Conservation (phyloP, 805 yeast genomes). For the Spathaspora passalidarum region DNA sequence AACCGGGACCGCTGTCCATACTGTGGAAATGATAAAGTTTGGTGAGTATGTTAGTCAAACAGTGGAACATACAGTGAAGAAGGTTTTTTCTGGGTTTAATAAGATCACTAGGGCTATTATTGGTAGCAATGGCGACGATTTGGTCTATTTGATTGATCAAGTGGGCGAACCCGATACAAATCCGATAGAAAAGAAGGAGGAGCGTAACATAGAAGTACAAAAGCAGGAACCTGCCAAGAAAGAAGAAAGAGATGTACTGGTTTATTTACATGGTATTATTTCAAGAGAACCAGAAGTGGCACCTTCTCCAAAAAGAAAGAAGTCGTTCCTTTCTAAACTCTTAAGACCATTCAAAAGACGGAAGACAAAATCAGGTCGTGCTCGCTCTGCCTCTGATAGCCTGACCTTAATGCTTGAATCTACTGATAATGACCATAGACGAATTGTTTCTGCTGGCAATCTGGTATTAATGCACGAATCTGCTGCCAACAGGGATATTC, state of each 20-base stretch:
- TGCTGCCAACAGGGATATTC: too few relatives aligned
- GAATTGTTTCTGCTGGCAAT: too few relatives aligned
- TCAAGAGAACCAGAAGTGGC: background rate
- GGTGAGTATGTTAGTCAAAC: constrained; percentile 19
- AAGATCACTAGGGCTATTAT: constrained; percentile 19
- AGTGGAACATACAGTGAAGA: constrained; percentile 17
- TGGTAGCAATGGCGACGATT: constrained; percentile 14
- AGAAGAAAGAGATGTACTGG: background rate
- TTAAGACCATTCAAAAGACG: background rate
- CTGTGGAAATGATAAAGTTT: constrained; percentile 10
- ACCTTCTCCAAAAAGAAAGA: constrained; percentile 1
- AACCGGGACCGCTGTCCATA: background rate
- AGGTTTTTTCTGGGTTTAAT: constrained; percentile 21
- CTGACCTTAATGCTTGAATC: too few relatives aligned
- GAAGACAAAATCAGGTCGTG: too few relatives aligned
- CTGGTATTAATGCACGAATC: too few relatives aligned
- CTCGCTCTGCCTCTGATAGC: too few relatives aligned
- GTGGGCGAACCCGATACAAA: background rate
- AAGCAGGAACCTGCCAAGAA: background rate
- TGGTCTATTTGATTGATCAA: constrained; percentile 10
- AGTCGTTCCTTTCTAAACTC: constrained; percentile 1
- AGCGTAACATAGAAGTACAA: too few relatives aligned
- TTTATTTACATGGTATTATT: background rate
- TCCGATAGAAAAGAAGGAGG: background rate
- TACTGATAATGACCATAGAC: too few relatives aligned